Conservation (phyloP, 2,329 filamentous ascomycete genomes). For the Hirsutella minnesotensis region DNA sequence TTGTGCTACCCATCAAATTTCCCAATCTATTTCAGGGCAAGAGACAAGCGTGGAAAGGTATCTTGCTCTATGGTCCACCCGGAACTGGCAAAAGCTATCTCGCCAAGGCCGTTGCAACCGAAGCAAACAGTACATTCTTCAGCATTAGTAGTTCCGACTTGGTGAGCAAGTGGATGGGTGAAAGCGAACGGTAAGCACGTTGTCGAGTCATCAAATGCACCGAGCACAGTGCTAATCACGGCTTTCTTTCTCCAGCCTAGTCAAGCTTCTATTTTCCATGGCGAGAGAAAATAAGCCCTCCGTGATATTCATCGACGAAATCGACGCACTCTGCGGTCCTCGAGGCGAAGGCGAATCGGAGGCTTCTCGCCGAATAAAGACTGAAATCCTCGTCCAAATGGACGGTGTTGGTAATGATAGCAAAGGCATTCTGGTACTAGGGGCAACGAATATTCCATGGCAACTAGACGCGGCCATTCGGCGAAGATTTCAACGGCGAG, state of each 20-base stretch:
- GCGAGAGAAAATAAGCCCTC: conserved; percentile 95
- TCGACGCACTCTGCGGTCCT: conserved; percentile 90
- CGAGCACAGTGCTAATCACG: conserved; percentile 9
- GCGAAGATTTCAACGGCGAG: conserved; percentile 86
- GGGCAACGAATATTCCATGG: conserved; percentile 98
- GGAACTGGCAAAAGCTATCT: conserved; percentile 97
- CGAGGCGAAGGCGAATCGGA: conserved; percentile 93
- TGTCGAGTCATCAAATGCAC: neutral
- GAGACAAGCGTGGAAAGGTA: conserved; percentile 96
- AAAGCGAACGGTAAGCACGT: conserved; percentile 70
- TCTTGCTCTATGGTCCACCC: conserved; percentile 87
- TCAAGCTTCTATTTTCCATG: conserved; percentile 96
- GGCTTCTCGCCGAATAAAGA: conserved; percentile 95
- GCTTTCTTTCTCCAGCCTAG: conserved; percentile 46
- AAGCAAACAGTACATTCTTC: conserved; percentile 98
- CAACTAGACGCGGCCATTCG: conserved; percentile 94
- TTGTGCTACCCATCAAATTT: conserved; percentile 96
- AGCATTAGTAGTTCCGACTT: conserved; percentile 94
- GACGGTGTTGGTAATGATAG: conserved; percentile 96
- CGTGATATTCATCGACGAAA: conserved; percentile 98
- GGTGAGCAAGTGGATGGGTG: conserved; percentile 99
- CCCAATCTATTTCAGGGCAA: conserved; percentile 93
- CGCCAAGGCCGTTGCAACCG: conserved; percentile 93
- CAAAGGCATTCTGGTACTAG: conserved; percentile 84
- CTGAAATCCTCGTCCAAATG: conserved; percentile 97